These are phyloP conservation scores for Rhynchosporium secalis DNA, from an alignment of 2,329 filamentous ascomycete genomes.

Conservation along the genomic window DNA sequence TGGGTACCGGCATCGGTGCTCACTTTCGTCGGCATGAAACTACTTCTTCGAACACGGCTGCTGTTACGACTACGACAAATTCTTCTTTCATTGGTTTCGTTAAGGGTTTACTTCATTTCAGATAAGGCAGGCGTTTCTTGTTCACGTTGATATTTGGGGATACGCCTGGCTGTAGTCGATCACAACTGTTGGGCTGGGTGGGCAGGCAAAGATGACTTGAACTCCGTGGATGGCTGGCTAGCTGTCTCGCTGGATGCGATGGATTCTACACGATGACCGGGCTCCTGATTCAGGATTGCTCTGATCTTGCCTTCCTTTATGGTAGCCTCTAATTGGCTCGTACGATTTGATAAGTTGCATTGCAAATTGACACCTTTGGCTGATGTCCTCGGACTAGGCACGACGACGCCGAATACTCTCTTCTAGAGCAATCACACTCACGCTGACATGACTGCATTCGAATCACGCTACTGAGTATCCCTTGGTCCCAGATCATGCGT, in stretches of 20 bases:
- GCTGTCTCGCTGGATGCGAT: conserved; percentile 14
- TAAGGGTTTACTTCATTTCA: conserved; percentile 31
- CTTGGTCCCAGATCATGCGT: neutral
- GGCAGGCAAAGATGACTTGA: conserved; percentile 8
- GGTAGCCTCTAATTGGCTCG: conserved; percentile 1
- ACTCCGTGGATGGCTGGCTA: conserved; percentile 12
- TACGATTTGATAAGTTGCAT: conserved; percentile 13
- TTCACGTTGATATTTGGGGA: conserved; percentile 9
- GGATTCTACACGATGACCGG: conserved; percentile 6
- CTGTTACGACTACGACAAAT: conserved; percentile 24
- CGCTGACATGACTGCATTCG: neutral
- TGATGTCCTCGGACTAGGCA: conserved; percentile 7
- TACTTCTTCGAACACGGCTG: conserved; percentile 21
- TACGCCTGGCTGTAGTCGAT: conserved; percentile 11
- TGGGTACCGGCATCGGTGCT: conserved; percentile 19
- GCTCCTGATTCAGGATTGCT: neutral
- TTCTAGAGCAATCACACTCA: neutral
- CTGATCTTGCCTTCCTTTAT: conserved; percentile 8
- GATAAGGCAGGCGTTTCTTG: conserved; percentile 24
- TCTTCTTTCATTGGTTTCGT: conserved; percentile 37
- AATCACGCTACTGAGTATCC: neutral
- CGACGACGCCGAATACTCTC: conserved; percentile 3
- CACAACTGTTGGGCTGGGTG: conserved; percentile 12
- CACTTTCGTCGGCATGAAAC: conserved; percentile 20
- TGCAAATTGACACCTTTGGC: conserved; percentile 17